phyloP scores from a whole-genome alignment of 2,329 filamentous ascomycete species.

The Gnomoniopsis sp. region DNA sequence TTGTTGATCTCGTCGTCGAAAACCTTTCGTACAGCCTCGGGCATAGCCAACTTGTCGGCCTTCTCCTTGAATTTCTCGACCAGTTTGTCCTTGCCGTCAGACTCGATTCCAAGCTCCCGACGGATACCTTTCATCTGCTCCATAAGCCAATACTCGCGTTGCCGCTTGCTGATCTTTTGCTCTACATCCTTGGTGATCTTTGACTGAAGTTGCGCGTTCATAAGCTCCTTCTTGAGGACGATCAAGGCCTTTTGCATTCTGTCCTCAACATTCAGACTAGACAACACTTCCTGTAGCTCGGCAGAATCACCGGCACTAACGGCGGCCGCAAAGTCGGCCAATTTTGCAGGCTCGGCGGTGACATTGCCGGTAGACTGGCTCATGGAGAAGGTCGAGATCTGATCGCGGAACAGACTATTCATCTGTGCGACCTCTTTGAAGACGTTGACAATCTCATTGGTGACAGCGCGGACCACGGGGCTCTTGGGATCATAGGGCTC shows the following conservation, averaged over 20 bases:
- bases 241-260: constrained; percentile 87
- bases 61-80: constrained; percentile 98
- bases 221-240: constrained; percentile 94
- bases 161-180: constrained; percentile 93
- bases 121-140: constrained; percentile 99
- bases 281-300: constrained; percentile 88
- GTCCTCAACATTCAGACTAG: constrained; percentile 86
- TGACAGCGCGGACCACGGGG: constrained; percentile 83
- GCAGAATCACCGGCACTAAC: constrained; percentile 91
- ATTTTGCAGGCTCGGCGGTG: constrained; percentile 87
- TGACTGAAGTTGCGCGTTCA: constrained; percentile 94
- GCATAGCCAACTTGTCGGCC: constrained; percentile 90
- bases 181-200: constrained; percentile 99
- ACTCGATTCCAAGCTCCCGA: constrained; percentile 91
- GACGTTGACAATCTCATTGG: constrained; percentile 97
- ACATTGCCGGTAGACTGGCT: constrained; percentile 94
- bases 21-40: constrained; percentile 91
- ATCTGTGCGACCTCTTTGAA: constrained; percentile 95
- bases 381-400: constrained; percentile 96
- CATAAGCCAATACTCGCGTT: constrained; percentile 98
- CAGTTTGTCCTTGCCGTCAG: constrained; percentile 96
- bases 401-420: constrained; percentile 93
- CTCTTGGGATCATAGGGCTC: constrained; percentile 89
- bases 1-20: constrained; percentile 99
- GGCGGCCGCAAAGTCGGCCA: constrained; percentile 95